Evolutionary conservation across 2,329 filamentous ascomycete genomes (phyloP).

Genomic region (Phaeosphaeriaceae sp.): DNA sequence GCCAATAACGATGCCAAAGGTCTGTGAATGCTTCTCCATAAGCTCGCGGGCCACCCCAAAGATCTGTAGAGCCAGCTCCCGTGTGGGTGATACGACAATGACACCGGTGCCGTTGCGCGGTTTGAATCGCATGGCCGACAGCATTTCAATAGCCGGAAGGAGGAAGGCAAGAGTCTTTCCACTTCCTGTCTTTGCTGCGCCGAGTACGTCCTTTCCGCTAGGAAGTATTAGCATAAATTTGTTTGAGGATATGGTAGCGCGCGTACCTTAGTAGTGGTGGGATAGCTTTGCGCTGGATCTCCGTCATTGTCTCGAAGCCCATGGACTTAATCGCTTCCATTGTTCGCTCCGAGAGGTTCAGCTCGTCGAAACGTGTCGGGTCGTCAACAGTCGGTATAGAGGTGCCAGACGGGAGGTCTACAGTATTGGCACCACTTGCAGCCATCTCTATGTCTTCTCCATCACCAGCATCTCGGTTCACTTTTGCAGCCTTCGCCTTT

Average conservation of each 20-base stretch:
- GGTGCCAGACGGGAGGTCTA: constrained; percentile 62
- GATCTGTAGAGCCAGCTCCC: constrained; percentile 93
- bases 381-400: constrained; percentile 67
- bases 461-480: constrained; percentile 37
- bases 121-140: constrained; percentile 89
- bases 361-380: constrained; percentile 75
- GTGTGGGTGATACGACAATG: constrained; percentile 89
- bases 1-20: constrained; percentile 94
- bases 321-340: constrained; percentile 88
- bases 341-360: constrained; percentile 87
- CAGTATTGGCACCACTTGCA: constrained; percentile 34
- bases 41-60: constrained; percentile 94
- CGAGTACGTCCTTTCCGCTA: constrained; percentile 83
- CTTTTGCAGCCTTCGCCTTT: constrained; percentile 32
- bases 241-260: too few relatives aligned
- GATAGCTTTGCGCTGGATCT: constrained; percentile 87
- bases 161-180: constrained; percentile 96
- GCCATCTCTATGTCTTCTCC: constrained; percentile 30
- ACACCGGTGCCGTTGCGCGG: constrained; percentile 85
- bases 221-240: constrained; percentile 1
- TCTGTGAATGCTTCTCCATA: constrained; percentile 92
- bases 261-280: constrained; percentile 75
- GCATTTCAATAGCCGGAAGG: constrained; percentile 92
- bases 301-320: constrained; percentile 95
- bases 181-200: constrained; percentile 93